These are phyloP conservation scores for Cytospora paraplurivora DNA, from an alignment of 2,329 filamentous ascomycete species.

Conservation along the genomic window DNA sequence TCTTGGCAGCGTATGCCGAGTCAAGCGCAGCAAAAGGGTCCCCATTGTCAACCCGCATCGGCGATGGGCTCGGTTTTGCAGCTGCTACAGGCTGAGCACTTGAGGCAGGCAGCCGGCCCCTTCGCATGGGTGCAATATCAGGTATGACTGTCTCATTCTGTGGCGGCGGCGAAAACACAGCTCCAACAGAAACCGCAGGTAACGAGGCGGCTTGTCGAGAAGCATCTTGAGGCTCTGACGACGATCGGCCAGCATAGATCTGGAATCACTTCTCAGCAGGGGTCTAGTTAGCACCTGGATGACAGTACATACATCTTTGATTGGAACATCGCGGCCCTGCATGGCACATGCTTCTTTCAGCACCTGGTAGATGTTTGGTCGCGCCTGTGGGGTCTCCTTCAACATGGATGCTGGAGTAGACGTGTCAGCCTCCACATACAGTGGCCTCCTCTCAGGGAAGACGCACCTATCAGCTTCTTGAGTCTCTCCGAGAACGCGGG, in stretches of 20 bases:
- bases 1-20: slow-evolving; percentile 48
- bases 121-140: slow-evolving; percentile 90
- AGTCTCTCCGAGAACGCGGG: slow-evolving; percentile 87
- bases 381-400: slow-evolving; percentile 72
- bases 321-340: slow-evolving; percentile 82
- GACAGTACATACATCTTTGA: slow-evolving; percentile 74
- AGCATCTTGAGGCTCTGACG: slow-evolving; percentile 60
- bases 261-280: slow-evolving; percentile 39
- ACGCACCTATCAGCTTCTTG: slow-evolving; percentile 84
- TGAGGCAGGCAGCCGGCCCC: slow-evolving; percentile 68
- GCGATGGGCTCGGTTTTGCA: slow-evolving; percentile 65
- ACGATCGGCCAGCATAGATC: slow-evolving; percentile 70
- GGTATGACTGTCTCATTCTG: slow-evolving; percentile 75
- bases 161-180: slow-evolving; percentile 76
- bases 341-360: slow-evolving; percentile 84
- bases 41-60: slow-evolving; percentile 66
- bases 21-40: slow-evolving; percentile 95
- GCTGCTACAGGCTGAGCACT: slow-evolving; percentile 40
- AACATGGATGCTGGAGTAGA: slow-evolving; percentile 75
- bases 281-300: slow-evolving; percentile 28
- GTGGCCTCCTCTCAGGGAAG: slow-evolving; percentile 3
- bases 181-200: slow-evolving; percentile 64
- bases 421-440: slow-evolving; percentile 9
- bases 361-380: slow-evolving; percentile 94
- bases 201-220: slow-evolving; percentile 56